A percentile compares a stretch with the other conserved stretches of the same genome.
These are phyloP conservation scores for Colletotrichum lupini DNA, from an alignment of 2,329 filamentous ascomycete species.

Conservation along the genomic window DNA sequence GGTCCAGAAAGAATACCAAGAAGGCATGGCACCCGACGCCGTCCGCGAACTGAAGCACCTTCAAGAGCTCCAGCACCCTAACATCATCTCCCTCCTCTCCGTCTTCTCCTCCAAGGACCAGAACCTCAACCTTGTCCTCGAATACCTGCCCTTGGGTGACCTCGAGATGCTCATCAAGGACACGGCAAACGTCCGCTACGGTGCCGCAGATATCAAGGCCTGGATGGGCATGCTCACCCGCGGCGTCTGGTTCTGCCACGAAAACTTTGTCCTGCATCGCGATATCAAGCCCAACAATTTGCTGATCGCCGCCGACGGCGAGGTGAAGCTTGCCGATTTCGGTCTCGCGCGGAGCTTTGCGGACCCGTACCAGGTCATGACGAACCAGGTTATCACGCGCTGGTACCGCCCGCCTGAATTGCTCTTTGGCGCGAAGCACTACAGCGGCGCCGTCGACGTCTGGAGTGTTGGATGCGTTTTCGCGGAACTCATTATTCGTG, in stretches of 20 bases:
- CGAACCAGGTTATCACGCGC: conserved; percentile 91
- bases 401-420: conserved; percentile 98
- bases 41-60: conserved; percentile 96
- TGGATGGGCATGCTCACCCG: conserved; percentile 99
- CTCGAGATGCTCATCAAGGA: conserved; percentile 95
- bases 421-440: conserved; percentile 89
- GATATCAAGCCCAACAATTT: conserved; percentile 99
- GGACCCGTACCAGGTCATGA: conserved; percentile 91
- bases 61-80: conserved; percentile 92
- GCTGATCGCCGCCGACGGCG: conserved; percentile 90
- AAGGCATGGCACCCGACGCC: conserved; percentile 93
- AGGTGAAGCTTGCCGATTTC: conserved; percentile 97
- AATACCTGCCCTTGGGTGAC: conserved; percentile 93
- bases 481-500: conserved; percentile 86
- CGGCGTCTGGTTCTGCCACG: conserved; percentile 96
- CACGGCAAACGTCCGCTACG: conserved; percentile 80
- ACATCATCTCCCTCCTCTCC: conserved; percentile 91
- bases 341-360: conserved; percentile 91
- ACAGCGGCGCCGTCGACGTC: conserved; percentile 90
- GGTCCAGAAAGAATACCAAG: conserved; percentile 84
- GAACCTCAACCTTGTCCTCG: conserved; percentile 94
- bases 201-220: conserved; percentile 90
- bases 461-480: conserved; percentile 96
- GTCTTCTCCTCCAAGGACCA: conserved; percentile 97
- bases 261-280: conserved; percentile 91